phyloP scores from a whole-genome alignment of 140 eudicot species.

The Erigeron philadelphicus region DNA sequence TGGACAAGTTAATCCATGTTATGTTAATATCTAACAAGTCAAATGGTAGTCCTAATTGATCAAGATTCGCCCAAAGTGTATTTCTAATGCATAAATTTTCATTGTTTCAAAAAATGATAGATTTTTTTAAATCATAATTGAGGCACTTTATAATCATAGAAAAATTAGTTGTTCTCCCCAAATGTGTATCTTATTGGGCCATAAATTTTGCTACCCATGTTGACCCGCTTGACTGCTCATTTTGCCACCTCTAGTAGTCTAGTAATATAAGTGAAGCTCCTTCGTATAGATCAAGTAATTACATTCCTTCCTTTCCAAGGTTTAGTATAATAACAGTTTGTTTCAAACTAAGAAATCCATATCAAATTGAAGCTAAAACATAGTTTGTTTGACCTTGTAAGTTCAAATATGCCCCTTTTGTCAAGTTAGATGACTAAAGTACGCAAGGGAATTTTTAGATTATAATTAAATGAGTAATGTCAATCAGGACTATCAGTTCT shows the following conservation, averaged over 20 bases:
- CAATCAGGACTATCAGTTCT: conserved; percentile 41
- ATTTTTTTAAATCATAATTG: background rate
- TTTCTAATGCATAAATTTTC: background rate
- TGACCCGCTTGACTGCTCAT: too few relatives aligned
- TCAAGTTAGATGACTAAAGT: background rate
- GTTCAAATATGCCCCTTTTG: background rate
- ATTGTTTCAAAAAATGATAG: background rate
- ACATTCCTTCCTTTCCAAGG: background rate
- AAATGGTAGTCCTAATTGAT: background rate
- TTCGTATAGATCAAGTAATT: too few relatives aligned
- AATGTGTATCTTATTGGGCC: too few relatives aligned
- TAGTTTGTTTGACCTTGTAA: conserved; percentile 1
- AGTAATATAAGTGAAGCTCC: too few relatives aligned
- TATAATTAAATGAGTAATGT: conserved; percentile 1
- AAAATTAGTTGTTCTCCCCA: background rate
- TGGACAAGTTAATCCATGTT: background rate
- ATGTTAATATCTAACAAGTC: background rate
- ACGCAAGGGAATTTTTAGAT: background rate
- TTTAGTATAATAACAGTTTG: background rate
- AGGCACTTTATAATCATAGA: background rate
- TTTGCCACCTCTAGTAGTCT: too few relatives aligned
- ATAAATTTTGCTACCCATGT: too few relatives aligned
- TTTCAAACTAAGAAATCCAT: background rate
- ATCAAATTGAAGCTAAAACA: background rate
- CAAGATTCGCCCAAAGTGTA: background rate